Percentiles rank a stretch among this genome's conserved stretches.
These are phyloP conservation scores for Piromyces sp. DNA, from an alignment of 192 early-diverging fungal genomes.

Conservation along the genomic window DNA sequence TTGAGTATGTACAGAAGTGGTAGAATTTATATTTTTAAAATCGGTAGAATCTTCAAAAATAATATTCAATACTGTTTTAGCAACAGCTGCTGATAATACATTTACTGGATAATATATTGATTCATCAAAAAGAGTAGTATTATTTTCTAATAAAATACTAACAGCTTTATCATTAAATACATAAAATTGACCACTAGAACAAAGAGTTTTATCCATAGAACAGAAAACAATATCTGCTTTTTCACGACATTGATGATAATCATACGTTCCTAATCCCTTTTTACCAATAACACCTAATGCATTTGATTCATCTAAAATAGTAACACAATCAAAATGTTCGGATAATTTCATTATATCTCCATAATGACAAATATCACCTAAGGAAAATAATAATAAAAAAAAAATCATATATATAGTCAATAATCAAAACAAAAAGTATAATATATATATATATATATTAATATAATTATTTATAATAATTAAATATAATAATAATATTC, in stretches of 20 bases:
- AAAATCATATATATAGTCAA: too few relatives aligned
- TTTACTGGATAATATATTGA: neutral
- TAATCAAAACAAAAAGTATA: too few relatives aligned
- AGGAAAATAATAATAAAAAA: too few relatives aligned
- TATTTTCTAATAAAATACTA: neutral
- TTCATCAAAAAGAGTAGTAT: neutral
- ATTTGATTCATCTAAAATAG: neutral
- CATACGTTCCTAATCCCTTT: neutral
- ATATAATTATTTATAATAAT: too few relatives aligned
- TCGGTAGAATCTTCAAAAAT: neutral
- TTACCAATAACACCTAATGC: neutral
- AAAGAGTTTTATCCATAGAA: neutral
- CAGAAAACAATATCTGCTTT: neutral
- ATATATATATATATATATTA: too few relatives aligned
- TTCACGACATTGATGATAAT: neutral
- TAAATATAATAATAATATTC: too few relatives aligned
- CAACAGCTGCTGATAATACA: neutral
- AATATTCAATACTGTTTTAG: neutral
- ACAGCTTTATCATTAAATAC: neutral
- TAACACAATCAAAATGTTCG: neutral
- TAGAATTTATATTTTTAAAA: neutral
- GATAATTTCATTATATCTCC: neutral
- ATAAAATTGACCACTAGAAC: neutral
- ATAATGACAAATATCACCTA: neutral
- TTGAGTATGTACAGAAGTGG: neutral